Conservation (phyloP, 176 grass and related monocot genomes). For the Avena eriantha region DNA sequence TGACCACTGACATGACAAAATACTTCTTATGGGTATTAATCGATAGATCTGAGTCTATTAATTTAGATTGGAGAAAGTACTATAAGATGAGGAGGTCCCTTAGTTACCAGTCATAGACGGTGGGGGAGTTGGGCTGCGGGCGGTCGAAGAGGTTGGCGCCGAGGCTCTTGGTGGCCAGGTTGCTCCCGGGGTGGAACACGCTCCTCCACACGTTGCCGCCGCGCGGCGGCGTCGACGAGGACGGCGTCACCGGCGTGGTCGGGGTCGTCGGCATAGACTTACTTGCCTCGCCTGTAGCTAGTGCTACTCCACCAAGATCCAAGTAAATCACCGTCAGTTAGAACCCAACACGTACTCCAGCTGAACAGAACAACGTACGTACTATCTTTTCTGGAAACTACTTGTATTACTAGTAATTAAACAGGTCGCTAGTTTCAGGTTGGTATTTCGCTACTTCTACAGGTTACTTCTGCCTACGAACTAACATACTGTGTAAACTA, state of each 20-base stretch:
- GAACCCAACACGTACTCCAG: not conserved
- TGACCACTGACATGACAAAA: no score
- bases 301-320: slow-evolving; percentile 27
- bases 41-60: no score
- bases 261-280: slow-evolving; percentile 83
- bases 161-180: slow-evolving; percentile 73
- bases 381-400: no score
- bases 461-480: no score
- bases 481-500: not conserved
- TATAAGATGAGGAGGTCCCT: not conserved
- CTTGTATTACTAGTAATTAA: no score
- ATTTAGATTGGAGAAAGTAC: no score
- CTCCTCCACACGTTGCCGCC: slow-evolving; percentile 87
- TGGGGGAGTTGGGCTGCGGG: slow-evolving; percentile 84
- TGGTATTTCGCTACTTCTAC: no score
- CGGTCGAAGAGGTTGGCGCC: slow-evolving; percentile 88
- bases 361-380: no score
- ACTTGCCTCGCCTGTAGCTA: slow-evolving; percentile 32
- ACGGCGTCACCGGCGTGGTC: slow-evolving; percentile 69
- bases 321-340: not conserved
- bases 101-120: slow-evolving; percentile 92
- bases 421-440: no score
- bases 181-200: slow-evolving; percentile 97
- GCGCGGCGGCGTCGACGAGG: slow-evolving; percentile 45
- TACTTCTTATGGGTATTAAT: no score